A percentile compares a stretch with the other conserved stretches of the same genome.
Evolutionary conservation across 192 early-diverging fungal species (phyloP).

Genomic region (Coemansia reversa): DNA sequence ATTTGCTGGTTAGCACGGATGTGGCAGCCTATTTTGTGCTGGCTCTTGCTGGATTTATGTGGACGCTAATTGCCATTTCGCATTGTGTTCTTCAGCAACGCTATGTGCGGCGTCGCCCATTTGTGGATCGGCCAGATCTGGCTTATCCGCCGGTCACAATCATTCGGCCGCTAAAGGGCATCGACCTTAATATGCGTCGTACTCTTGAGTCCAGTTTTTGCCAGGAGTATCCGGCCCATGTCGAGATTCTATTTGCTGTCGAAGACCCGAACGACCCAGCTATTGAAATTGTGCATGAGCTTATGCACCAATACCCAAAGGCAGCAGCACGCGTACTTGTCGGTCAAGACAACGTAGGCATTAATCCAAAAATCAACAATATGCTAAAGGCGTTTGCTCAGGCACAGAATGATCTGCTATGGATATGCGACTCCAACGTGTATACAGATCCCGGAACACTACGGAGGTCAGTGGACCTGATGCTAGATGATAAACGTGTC

Average conservation of each 20-base stretch:
- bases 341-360: conserved; percentile 75
- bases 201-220: conserved; percentile 84
- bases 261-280: conserved; percentile 81
- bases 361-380: conserved; percentile 98
- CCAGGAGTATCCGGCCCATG: conserved; percentile 78
- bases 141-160: conserved; percentile 81
- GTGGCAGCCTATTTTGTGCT: conserved; percentile 29
- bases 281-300: conserved; percentile 65
- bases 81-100: conserved; percentile 49
- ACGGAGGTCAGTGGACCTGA: conserved; percentile 76
- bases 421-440: conserved; percentile 95
- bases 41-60: conserved; percentile 23
- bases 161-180: conserved; percentile 90
- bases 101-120: conserved; percentile 37
- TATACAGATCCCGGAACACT: conserved; percentile 73
- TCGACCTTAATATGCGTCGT: conserved; percentile 77
- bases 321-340: conserved; percentile 76
- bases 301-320: conserved; percentile 72
- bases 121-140: conserved; percentile 34
- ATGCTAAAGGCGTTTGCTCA: conserved; percentile 78
- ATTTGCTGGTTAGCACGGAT: conserved; percentile 7
- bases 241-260: conserved; percentile 90
- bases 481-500: conserved; percentile 65
- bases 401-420: conserved; percentile 84
- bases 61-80: conserved; percentile 32